Evolutionary conservation across 2,329 filamentous ascomycete species (phyloP).

Genomic region (Cercospora janseana): DNA sequence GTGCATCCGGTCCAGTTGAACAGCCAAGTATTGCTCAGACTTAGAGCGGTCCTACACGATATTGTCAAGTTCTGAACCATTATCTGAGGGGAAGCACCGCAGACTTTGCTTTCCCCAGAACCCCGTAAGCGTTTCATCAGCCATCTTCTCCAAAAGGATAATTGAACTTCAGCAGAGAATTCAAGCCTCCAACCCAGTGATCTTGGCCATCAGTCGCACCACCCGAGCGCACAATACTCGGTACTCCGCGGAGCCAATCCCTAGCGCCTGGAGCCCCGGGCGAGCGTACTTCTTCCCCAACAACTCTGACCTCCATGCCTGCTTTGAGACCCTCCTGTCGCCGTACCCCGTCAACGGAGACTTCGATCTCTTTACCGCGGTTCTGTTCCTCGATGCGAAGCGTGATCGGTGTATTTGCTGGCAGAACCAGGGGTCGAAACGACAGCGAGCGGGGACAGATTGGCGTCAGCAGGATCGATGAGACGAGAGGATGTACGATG

Average conservation of each 20-base stretch:
- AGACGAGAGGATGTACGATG: constrained; percentile 91
- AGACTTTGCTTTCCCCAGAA: no score
- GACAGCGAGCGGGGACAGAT: constrained; percentile 90
- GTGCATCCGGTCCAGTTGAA: no score
- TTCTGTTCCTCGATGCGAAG: constrained; percentile 70
- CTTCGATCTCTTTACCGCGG: constrained; percentile 49
- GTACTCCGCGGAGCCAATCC: constrained; percentile 74
- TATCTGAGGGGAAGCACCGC: no score
- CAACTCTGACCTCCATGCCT: constrained; percentile 75
- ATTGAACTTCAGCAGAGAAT: constrained; percentile 93
- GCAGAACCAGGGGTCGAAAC: constrained; percentile 87
- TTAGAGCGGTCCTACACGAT: no score
- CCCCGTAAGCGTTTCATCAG: background rate
- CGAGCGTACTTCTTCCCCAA: constrained; percentile 72
- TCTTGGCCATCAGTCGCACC: constrained; percentile 63
- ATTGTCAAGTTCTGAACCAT: no score
- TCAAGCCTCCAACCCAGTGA: constrained; percentile 94
- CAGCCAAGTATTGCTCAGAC: no score
- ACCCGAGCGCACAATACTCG: constrained; percentile 73
- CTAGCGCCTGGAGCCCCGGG: constrained; percentile 30
- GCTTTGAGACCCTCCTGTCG: constrained; percentile 44
- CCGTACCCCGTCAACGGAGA: constrained; percentile 51
- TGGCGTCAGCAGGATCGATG: constrained; percentile 83
- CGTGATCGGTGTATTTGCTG: constrained; percentile 78
- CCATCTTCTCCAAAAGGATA: constrained; percentile 79